Percentiles rank a stretch among this genome's conserved stretches.
Conservation (phyloP, 352 stramenopile genomes). For the Pythium oligandrum region DNA sequence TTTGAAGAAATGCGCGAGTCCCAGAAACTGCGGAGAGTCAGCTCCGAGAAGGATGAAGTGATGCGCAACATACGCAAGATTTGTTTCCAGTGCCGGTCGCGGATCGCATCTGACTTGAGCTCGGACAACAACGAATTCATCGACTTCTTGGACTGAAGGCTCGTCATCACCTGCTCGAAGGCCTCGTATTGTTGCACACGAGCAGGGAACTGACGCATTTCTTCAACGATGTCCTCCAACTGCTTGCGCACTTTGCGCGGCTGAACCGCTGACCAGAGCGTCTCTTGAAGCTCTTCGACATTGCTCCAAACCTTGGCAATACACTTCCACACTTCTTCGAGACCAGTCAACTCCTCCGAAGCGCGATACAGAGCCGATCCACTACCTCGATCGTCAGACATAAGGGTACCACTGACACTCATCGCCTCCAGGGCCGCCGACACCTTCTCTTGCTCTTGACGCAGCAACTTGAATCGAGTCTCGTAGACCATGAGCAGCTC, state of each 20-base stretch:
- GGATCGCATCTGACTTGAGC: conserved; percentile 98
- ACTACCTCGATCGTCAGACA: conserved; percentile 71
- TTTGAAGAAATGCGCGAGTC: conserved; percentile 90
- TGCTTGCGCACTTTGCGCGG: conserved; percentile 95
- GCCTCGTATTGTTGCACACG: conserved; percentile 98
- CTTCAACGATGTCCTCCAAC: conserved; percentile 95
- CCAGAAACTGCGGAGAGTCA: conserved; percentile 98
- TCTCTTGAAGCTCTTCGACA: conserved; percentile 93
- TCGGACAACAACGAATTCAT: conserved; percentile 95
- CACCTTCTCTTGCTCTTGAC: conserved; percentile 93
- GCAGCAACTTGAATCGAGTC: conserved; percentile 77
- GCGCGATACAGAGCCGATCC: conserved; percentile 61
- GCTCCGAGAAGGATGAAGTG: conserved; percentile 88
- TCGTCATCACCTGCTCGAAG: conserved; percentile 93
- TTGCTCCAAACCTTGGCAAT: conserved; percentile 87
- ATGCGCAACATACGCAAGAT: conserved; percentile 95
- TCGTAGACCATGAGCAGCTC: conserved; percentile 85
- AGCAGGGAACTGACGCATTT: conserved; percentile 94
- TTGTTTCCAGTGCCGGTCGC: conserved; percentile 98
- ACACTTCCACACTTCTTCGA: conserved; percentile 97
- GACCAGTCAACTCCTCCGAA: conserved; percentile 91
- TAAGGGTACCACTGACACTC: conserved; percentile 67
- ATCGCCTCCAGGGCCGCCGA: conserved; percentile 94
- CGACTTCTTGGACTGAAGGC: conserved; percentile 91
- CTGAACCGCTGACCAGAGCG: conserved; percentile 91